Evolutionary conservation across 73 alveolate genomes (phyloP), one percentile per base, ranked within the genome.

Genomic region (Diophrys appendiculata): DNA sequence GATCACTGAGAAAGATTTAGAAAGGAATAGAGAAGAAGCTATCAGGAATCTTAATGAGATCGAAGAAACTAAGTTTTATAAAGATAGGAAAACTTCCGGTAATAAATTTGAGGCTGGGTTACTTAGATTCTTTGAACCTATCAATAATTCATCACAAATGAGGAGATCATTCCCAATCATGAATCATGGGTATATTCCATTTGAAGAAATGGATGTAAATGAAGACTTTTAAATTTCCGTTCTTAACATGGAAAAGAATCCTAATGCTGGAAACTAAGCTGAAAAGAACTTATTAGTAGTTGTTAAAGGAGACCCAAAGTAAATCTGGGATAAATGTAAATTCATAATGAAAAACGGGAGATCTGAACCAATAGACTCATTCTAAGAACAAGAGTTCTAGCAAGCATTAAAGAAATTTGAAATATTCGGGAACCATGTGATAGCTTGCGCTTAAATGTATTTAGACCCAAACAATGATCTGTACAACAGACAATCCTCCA

Each of bases 221-320:
- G 60, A 43, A 43, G 60, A 43, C n/a, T 43, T 43, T 18, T 43
- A 5, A 11, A 43, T 28, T 67, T 23, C 75, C 29, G 52, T 25
- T 23, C 75, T 5, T 67, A 81, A 79, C 53, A 79, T 79, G 88
- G 23, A 25, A 26, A 67, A 67, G n/a, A n/a, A n/a, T n/a, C n/a
- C n/a, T n/a, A n/a, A n/a, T n/a, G n/a, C n/a, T n/a, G n/a, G n/a
- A 25, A 29, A 64, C 35, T 32, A 18, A 32, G 35, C 70, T 2
- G 52, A 67, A 53, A 69, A 77, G 27, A 69, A 69, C 68, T 72
- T 80, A 11, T 27, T 82, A 85, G 80, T 96, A 18, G 86, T 96
- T 82, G 79, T 96, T 91, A 97, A 97, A 80, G 99, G 99, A n/a
- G 99, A 98, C 31, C 99, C 99, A 1, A 99, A 95, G 73, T 82